These are phyloP conservation scores for Citrullus colocynthis DNA, from an alignment of 306 rosid genomes.

Conservation along the genomic window DNA sequence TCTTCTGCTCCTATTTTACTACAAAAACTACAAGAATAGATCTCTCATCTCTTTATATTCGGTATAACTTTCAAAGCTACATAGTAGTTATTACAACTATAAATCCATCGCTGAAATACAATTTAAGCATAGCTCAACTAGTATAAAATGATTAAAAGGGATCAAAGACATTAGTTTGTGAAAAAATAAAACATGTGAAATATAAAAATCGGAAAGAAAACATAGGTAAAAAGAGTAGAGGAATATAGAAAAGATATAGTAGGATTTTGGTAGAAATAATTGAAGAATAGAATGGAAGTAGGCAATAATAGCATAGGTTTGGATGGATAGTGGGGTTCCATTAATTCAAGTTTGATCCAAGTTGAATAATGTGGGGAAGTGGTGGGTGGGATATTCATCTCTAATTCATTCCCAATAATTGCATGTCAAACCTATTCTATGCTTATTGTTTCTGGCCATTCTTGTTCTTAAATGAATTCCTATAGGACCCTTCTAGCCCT, in stretches of 20 bases:
- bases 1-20: too few relatives aligned
- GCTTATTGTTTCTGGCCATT: neutral
- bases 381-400: neutral
- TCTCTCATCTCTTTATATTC: too few relatives aligned
- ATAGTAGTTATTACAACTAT: too few relatives aligned
- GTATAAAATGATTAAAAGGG: too few relatives aligned
- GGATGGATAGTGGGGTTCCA: slow-evolving; percentile 1
- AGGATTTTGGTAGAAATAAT: neutral
- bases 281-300: neutral
- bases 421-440: neutral
- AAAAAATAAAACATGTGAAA: neutral
- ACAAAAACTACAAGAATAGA: too few relatives aligned
- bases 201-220: neutral
- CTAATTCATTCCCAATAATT: neutral
- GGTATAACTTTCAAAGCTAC: too few relatives aligned
- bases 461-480: neutral
- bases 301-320: neutral
- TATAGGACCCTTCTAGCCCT: neutral
- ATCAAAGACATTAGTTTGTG: too few relatives aligned
- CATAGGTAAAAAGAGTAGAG: neutral
- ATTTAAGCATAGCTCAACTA: too few relatives aligned
- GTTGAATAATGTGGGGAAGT: neutral
- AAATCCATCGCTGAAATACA: too few relatives aligned
- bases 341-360: neutral
- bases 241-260: neutral